Base-by-base conservation (phyloP, 345 rosid species). In the Hirschfeldia incana region DNA sequence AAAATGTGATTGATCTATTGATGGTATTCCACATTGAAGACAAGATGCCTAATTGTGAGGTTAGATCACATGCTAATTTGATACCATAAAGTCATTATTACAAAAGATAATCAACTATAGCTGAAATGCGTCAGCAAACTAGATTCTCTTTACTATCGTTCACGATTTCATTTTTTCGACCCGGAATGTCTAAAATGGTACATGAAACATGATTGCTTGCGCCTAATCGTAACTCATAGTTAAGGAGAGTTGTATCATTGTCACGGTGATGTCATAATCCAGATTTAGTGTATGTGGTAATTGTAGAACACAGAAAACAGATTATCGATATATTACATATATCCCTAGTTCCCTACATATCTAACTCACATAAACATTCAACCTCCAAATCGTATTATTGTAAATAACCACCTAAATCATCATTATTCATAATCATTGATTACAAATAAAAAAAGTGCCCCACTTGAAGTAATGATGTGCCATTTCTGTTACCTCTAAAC, bases 1-100 rank as follows among this genome's bases (percentile, higher is more conserved):
- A 1, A 9, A 63, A 16, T 3, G 8, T 21, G 12, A 53, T 30
- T 62, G 26, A 44, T 63, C 21, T 11, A 60, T 68, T 16, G n/a
- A 51, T 79, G 46, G 60, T 53, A 69, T 69, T 57, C 80, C 83
- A 75, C 49, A 70, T 32, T 70, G 5, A 71, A 69, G 80, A 75
- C 83, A 80, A 80, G 77, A 70, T 59, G 80, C 77, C 80, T 76
- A 32, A 70, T 65, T 64, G 2, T 75, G 26, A 64, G 72, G 79
- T 69, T 29, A 12, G 37, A 69, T 64, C 76, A 75, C 83, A 80
- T 80, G 83, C 72, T 55, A 21, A 51, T 55, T 69, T 53, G 79
- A 80, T 75, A 69, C 79, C 79, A 64, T 57, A 1, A 15, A 74
- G 4, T 17, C 53, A 69, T 55, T 61, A 73, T 67, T 67, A 78